A percentile compares a stretch with the other conserved stretches of the same genome.
phyloP scores from a whole-genome alignment of 2,329 filamentous ascomycete species.

The Pseudocercospora eumusae region DNA sequence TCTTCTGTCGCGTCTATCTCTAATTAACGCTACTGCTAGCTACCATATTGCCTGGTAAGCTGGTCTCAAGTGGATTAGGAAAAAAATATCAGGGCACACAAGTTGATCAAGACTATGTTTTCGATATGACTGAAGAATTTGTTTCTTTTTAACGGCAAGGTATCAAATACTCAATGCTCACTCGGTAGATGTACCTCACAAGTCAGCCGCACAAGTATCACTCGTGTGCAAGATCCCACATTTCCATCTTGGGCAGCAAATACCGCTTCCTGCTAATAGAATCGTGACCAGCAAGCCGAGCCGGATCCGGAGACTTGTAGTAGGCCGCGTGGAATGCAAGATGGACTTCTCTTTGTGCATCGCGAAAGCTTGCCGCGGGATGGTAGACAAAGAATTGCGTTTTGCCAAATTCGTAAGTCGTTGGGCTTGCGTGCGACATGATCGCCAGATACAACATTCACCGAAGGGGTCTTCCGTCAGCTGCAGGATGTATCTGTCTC shows the following conservation, averaged over 20 bases:
- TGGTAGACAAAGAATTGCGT: not conserved
- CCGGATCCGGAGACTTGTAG: slow-evolving; percentile 1
- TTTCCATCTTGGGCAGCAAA: not conserved
- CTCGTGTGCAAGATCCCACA: not conserved
- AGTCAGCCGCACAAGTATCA: not conserved
- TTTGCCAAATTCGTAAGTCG: not conserved
- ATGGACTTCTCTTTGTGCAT: slow-evolving; percentile 4
- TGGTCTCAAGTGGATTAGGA: not conserved
- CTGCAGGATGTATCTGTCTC: slow-evolving; percentile 7
- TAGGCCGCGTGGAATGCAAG: slow-evolving; percentile 5
- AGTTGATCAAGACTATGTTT: not conserved
- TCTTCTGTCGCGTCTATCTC: not conserved
- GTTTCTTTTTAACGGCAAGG: not conserved
- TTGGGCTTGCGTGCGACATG: not conserved
- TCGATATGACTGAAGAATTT: not conserved
- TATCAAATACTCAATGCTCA: not conserved
- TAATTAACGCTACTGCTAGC: not conserved
- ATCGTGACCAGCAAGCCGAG: not conserved
- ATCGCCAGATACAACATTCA: not conserved
- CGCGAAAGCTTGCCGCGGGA: slow-evolving; percentile 7
- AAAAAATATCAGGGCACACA: not conserved
- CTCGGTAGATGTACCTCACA: not conserved
- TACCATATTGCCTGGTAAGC: not conserved
- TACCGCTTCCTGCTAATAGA: not conserved
- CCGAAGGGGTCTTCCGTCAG: not conserved